Evolutionary conservation across 2,329 filamentous ascomycete species (phyloP), one percentile per base, ranked within the genome.

Genomic region (Penicillium corylophilum): DNA sequence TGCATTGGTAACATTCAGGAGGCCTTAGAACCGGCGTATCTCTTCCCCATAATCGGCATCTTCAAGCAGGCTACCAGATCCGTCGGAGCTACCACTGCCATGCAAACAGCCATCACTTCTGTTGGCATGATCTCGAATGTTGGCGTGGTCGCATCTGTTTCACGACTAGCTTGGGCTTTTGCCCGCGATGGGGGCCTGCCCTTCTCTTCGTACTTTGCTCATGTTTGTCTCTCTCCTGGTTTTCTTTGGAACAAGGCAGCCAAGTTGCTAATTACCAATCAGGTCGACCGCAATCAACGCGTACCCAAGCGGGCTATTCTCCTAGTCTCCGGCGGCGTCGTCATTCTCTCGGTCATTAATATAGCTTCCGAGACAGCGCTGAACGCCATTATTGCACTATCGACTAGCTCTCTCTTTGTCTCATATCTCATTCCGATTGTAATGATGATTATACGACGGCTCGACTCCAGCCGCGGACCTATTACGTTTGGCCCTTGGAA

Each of bases 121-220:
- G 59, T 77, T 31, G 64, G 70, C 15, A 68, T 73, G 44, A 65
- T 75, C 35, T 70, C 72, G 0, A 71, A 71, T 31, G 71, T 77
- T 44, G 73, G 71, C 28, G 69, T 70, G 31, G 67, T 79, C 2
- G 76, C 78, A 1, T 79, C 77, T 0, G 75, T 75, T 0, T 77
- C 76, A 0, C 73, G 78, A 3, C 60, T 80, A 1, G 74, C 76
- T 0, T 80, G 78, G 78, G 74, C 75, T 0, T 80, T 78, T 67
- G 74, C 77, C 12, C 63, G 74, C 4, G 78, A 80, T 48, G 75
- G 75, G 3, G 78, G 74, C 5, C 59, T 79, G 0, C 76, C 76
- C 0, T 61, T 45, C 26, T 64, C 53, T 9, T 31, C 39, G 8
- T 59, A 58, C 23, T 61, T 64, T 38, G 41, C 58, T 24, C 48